Conservation (phyloP, 306 rosid genomes). For the Sechiopsis laciniata region DNA sequence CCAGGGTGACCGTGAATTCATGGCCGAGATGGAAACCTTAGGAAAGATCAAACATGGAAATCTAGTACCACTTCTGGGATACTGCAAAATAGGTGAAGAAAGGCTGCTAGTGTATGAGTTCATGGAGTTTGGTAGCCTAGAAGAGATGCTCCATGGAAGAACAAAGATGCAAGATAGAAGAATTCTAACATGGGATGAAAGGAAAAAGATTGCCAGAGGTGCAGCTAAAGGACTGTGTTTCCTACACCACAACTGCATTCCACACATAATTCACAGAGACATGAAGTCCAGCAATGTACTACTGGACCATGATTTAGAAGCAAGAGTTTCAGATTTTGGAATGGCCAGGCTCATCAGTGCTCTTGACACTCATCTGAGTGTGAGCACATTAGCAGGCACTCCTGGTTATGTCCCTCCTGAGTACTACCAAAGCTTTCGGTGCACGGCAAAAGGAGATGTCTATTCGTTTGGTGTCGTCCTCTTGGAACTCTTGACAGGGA, state of each 20-base stretch:
- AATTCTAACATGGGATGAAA: slow-evolving; percentile 79
- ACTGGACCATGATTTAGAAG: slow-evolving; percentile 80
- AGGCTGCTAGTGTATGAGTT: slow-evolving; percentile 88
- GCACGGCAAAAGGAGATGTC: slow-evolving; percentile 94
- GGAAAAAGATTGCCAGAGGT: slow-evolving; percentile 88
- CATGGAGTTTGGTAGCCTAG: slow-evolving; percentile 96
- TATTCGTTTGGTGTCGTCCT: slow-evolving; percentile 90
- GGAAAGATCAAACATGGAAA: slow-evolving; percentile 91
- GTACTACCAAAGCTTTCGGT: slow-evolving; percentile 91
- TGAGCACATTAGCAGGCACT: slow-evolving; percentile 95
- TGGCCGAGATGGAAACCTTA: slow-evolving; percentile 97
- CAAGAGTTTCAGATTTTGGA: slow-evolving; percentile 90
- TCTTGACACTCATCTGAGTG: slow-evolving; percentile 90
- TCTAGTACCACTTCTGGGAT: slow-evolving; percentile 81
- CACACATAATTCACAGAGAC: slow-evolving; percentile 94
- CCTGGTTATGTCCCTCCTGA: slow-evolving; percentile 98
- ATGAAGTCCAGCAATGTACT: slow-evolving; percentile 96
- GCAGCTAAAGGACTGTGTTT: slow-evolving; percentile 94
- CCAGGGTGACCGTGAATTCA: slow-evolving; percentile 94
- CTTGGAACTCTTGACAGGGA: slow-evolving; percentile 72
- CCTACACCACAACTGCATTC: slow-evolving; percentile 96
- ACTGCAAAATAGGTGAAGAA: slow-evolving; percentile 92
- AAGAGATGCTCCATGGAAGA: slow-evolving; percentile 92
- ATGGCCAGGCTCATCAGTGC: slow-evolving; percentile 99
- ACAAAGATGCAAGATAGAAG: slow-evolving; percentile 45